Percentiles rank a stretch among this genome's conserved stretches.
These are phyloP conservation scores for Neurospora sp. DNA, from an alignment of 495 filamentous ascomycete species.

Conservation along the genomic window DNA sequence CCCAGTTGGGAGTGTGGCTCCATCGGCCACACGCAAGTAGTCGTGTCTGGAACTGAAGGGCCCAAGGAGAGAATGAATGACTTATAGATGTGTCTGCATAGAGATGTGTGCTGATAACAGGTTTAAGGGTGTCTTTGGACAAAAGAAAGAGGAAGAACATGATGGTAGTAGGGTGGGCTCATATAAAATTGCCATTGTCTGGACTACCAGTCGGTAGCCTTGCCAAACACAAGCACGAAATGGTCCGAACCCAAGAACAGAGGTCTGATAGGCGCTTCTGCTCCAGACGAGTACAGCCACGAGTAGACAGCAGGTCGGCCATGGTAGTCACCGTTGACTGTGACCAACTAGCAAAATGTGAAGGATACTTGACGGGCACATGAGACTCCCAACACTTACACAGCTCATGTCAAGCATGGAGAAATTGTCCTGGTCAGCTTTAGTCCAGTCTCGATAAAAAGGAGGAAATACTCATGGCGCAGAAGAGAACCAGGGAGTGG, in stretches of 20 bases:
- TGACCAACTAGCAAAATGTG: neutral
- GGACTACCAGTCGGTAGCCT: neutral
- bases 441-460: neutral
- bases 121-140: neutral
- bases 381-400: neutral
- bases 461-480: neutral
- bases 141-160: neutral
- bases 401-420: neutral
- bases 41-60: neutral
- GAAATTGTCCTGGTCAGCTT: neutral
- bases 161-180: neutral
- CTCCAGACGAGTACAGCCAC: too few species aligned
- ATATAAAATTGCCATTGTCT: neutral
- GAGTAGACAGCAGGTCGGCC: neutral
- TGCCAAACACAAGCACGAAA: too few species aligned
- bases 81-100: neutral
- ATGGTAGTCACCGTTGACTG: neutral
- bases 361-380: neutral
- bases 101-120: neutral
- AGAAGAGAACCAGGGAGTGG: neutral
- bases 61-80: neutral
- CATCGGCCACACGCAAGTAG: neutral
- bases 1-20: neutral
- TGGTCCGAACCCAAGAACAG: too few species aligned
- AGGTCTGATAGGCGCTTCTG: too few species aligned